Evolutionary conservation across 23 red algal genomes (phyloP).

Genomic region (Gracilaria domingensis): DNA sequence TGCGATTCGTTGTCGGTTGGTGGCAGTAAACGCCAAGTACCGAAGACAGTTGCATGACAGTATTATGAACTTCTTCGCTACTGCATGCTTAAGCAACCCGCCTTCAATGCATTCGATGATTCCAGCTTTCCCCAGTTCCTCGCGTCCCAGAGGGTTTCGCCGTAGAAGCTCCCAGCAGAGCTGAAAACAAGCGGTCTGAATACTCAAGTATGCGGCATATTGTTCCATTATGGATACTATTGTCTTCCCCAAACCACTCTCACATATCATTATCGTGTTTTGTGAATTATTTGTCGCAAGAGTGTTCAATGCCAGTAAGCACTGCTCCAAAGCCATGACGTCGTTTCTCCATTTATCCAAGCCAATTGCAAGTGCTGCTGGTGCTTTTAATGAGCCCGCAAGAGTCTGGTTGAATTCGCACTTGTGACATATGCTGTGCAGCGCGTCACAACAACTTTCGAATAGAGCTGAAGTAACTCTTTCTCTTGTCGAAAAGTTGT

Average conservation of each 20-base stretch:
- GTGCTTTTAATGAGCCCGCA: not conserved
- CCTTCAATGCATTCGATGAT: constrained; percentile 21
- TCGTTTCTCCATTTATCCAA: constrained; percentile 32
- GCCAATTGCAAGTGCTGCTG: not conserved
- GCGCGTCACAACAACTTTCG: constrained; percentile 19
- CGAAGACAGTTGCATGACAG: constrained; percentile 24
- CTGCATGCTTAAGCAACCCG: constrained; percentile 17
- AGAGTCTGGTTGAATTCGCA: constrained; percentile 39
- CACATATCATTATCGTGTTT: constrained; percentile 24
- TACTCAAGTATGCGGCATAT: constrained; percentile 15
- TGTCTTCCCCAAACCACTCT: not conserved
- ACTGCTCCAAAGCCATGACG: constrained; percentile 6
- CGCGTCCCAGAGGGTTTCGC: not conserved
- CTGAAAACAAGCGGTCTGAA: constrained; percentile 8
- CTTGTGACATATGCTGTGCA: constrained; percentile 17
- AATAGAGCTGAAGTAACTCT: constrained; percentile 5
- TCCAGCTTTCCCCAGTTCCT: constrained; percentile 32
- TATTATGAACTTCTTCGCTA: constrained; percentile 20
- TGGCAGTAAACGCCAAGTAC: constrained; percentile 39
- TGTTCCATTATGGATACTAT: constrained; percentile 25
- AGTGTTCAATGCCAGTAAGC: constrained; percentile 4
- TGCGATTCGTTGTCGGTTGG: constrained; percentile 29
- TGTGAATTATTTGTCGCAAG: constrained; percentile 2
- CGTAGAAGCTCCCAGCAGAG: not conserved
- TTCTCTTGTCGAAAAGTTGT: not conserved